Evolutionary conservation across 305 asterid species (phyloP), one percentile per base, ranked within the genome.

Genomic region (Solanum aculeatissimum): DNA sequence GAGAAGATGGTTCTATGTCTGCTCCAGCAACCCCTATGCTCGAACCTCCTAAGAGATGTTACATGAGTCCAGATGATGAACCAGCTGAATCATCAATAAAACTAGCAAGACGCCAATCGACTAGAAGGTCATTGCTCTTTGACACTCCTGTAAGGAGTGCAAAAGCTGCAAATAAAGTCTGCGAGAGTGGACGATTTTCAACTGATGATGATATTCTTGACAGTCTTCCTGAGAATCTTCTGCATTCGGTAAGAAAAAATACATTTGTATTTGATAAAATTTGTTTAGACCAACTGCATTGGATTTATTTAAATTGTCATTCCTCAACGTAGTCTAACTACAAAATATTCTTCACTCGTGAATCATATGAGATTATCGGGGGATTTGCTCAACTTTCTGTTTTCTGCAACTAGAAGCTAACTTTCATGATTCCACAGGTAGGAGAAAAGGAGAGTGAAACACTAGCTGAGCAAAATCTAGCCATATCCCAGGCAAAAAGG

Each of bases 401-500:
- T 45, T 45, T 25, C 9, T 0, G 2, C 60, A 71, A 71, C 14
- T 15, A 45, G 81, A 74, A 23, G 42, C 0, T 74, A 47, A 75
- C 43, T 60, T 38, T 6, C 45, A 9, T 72, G 65, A 25, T 38
- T 83, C 1, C 83, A 60, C 93, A 95, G 99, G 94, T 95, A 70
- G 90, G 83, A 90, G 97, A 93, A 84, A 97, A 93, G 74, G 97
- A 92, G 92, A 89, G 90, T 75, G 78, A 86, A 83, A 90, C 90
- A 49, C 47, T 83, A 66, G 49, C 68, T 83, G 97, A 94, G 86
- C 85, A 83, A 83, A 93, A 92, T 85, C 98, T 98, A 72, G 95
- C 98, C 21, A 93, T 95, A 90, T 92, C 99, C 51, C 96, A 90
- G 86, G 98, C 98, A 70, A 97, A 92, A 90, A 45, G 92, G 92